Evolutionary conservation across 2,329 filamentous ascomycete genomes (phyloP), one percentile per base, ranked within the genome.

Genomic region (Ceratocystis cacaofunesta): DNA sequence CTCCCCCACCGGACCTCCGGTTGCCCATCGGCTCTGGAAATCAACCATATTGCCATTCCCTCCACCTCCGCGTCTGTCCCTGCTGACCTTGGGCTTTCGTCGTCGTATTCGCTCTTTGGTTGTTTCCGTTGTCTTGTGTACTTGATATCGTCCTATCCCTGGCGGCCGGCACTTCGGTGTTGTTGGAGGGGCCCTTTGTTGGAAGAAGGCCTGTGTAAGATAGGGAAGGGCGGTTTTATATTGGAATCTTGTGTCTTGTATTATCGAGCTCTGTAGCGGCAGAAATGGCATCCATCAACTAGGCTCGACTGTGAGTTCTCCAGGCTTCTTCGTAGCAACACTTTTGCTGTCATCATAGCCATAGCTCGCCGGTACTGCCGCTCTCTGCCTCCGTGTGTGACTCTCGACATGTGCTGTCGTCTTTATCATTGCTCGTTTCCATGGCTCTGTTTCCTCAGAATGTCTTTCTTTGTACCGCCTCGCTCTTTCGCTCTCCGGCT

Each of bases 1-100:
- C 28, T 58, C 55, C 55, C 52, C 55, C 55, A 58, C 28, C 55
- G 55, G 55, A 58, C 55, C 55, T 58, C 55, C 55, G 55, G 5
- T 36, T 2, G 25, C 30, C 25, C 55, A 32, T n/a, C 52, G 22
- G 17, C 30, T n/a, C 30, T 32, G 17, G 48, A n/a, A 19, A 8
- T 50, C 6, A n/a, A 7, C 22, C n/a, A 22, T 12, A 19, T 50
- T 22, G 5, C 46, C 22, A 25, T 50, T 10, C n/a, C 46, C n/a
- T 22, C 48, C 48, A 50, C 7, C n/a, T 19, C 48, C 48, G 19
- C 25, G 1, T 30, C 50, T 30, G 2, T 55, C 22, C 10, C 48
- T 50, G 22, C n/a, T 50, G n/a, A 3, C 4, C 48, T n/a, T 50
- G 46, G 6, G 17, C 19, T 7, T 19, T n/a, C 8, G 32, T 36